A percentile compares a stretch with the other conserved stretches of the same genome.
Conservation (phyloP, 352 stramenopile genomes). For the Globisporangium nodosum region DNA sequence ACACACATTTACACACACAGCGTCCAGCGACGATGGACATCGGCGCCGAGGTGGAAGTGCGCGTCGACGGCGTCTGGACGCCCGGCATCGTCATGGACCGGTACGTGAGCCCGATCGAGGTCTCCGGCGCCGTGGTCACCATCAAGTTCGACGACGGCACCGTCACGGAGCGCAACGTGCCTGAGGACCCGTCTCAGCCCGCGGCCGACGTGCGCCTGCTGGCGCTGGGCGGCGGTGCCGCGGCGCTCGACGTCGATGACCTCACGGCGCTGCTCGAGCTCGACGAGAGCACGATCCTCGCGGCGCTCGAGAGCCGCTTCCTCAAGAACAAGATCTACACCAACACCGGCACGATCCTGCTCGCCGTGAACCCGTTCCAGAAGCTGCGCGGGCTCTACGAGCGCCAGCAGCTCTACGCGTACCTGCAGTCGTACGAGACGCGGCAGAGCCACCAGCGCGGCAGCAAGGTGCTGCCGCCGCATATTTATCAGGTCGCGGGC, state of each 20-base stretch:
- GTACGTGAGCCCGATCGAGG: constrained; percentile 52
- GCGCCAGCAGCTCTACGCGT: constrained; percentile 42
- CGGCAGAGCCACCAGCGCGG: constrained; percentile 23
- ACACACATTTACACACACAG: not conserved
- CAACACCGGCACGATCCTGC: constrained; percentile 73
- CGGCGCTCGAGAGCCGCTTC: constrained; percentile 69
- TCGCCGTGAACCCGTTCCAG: constrained; percentile 83
- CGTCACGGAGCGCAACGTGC: constrained; percentile 35
- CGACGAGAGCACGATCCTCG: constrained; percentile 59
- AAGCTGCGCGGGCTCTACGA: constrained; percentile 67
- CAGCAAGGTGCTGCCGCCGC: constrained; percentile 42
- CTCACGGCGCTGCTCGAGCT: constrained; percentile 80
- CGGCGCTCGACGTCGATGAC: constrained; percentile 63
- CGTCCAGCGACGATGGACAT: constrained; percentile 40
- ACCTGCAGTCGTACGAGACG: constrained; percentile 58
- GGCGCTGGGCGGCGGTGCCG: not conserved
- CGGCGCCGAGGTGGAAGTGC: constrained; percentile 57
- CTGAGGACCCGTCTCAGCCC: constrained; percentile 25
- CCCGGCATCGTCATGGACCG: constrained; percentile 54
- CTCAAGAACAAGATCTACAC: constrained; percentile 78
- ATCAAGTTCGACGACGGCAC: constrained; percentile 66
- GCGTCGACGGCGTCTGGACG: constrained; percentile 38
- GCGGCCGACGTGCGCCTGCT: constrained; percentile 26
- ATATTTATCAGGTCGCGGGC: constrained; percentile 83
- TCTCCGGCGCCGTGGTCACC: constrained; percentile 40